These are phyloP conservation scores for Jacaranda mimosifolia DNA, from an alignment of 257 asterid species.

Conservation along the genomic window DNA sequence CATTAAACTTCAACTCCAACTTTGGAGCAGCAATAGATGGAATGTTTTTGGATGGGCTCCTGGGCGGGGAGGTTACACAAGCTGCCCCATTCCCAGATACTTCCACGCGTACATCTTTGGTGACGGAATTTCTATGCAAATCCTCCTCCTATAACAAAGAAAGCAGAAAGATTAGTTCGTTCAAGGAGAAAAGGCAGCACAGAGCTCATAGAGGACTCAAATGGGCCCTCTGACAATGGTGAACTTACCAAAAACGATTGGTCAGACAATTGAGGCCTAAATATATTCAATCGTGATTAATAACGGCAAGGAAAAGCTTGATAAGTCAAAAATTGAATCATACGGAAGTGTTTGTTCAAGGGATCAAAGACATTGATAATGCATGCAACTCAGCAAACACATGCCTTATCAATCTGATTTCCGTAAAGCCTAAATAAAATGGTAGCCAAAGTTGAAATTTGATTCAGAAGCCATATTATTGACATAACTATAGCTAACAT, in stretches of 20 bases:
- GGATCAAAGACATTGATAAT: no score
- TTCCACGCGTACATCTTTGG: constrained; percentile 48
- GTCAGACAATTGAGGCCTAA: no score
- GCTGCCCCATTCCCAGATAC: constrained; percentile 40
- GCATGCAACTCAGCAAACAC: no score
- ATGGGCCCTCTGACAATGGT: not conserved
- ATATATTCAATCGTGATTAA: no score
- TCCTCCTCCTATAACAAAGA: constrained; percentile 61
- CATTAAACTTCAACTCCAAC: constrained; percentile 48
- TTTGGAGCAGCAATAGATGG: constrained; percentile 37
- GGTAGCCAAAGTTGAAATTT: not conserved
- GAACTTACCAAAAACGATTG: not conserved
- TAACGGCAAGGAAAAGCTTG: no score
- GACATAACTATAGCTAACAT: not conserved
- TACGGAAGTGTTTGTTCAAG: no score
- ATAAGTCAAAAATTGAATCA: no score
- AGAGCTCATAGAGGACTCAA: not conserved
- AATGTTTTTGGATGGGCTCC: constrained; percentile 58
- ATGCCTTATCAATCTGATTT: not conserved
- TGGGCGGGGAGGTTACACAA: constrained; percentile 49
- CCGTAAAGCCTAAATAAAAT: not conserved
- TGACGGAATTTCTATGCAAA: constrained; percentile 37
- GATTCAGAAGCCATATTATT: not conserved
- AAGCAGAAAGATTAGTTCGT: constrained; percentile 14
- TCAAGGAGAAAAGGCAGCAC: not conserved